Conservation (phyloP, 441 rosid genomes). For the Erodium texanum region DNA sequence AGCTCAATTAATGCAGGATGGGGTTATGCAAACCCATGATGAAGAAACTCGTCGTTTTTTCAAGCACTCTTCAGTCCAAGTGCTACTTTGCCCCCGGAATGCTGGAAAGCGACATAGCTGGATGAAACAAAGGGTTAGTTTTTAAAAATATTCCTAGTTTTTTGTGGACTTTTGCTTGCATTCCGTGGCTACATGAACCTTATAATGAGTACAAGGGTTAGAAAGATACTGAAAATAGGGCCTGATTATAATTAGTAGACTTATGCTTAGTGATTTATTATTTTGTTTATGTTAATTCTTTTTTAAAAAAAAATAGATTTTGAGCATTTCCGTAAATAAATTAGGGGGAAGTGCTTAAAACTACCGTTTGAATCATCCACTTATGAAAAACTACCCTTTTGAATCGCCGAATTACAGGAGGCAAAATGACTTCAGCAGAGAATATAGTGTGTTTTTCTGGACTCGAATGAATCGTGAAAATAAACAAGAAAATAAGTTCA, state of each 20-base stretch:
- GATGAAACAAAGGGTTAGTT: slow-evolving; percentile 74
- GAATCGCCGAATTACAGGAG: no score
- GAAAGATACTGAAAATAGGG: no score
- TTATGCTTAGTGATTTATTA: not conserved
- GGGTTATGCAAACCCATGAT: slow-evolving; percentile 89
- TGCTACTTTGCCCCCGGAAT: slow-evolving; percentile 78
- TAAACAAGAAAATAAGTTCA: no score
- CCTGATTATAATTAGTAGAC: not conserved
- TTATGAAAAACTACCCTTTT: no score
- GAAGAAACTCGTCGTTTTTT: slow-evolving; percentile 94
- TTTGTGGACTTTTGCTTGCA: not conserved
- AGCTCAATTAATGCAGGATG: slow-evolving; percentile 49
- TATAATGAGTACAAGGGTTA: not conserved
- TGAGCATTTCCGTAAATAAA: not conserved
- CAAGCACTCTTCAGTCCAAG: slow-evolving; percentile 86
- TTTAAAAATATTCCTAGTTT: slow-evolving; percentile 1
- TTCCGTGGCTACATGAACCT: not conserved
- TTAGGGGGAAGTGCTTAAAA: no score
- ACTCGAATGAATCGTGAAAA: no score
- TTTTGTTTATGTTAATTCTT: no score
- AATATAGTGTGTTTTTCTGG: no score
- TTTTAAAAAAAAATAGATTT: no score
- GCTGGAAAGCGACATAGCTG: slow-evolving; percentile 90
- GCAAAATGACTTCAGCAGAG: no score
- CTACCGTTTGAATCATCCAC: no score